Conservation (phyloP, 208 protist genomes). For the Naegleria gruberi region DNA sequence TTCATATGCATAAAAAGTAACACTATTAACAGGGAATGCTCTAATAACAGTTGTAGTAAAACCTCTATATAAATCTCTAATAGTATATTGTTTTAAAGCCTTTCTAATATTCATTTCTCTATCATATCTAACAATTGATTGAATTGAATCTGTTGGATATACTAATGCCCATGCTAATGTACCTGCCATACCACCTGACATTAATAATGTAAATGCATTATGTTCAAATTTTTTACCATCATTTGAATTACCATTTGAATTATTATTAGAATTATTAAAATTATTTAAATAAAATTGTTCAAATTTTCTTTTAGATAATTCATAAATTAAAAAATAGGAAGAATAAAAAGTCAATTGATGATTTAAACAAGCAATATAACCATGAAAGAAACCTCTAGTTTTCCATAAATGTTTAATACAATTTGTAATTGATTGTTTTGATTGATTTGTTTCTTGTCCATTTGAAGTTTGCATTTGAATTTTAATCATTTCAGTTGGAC, state of each 20-base stretch:
- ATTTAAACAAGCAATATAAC: neutral
- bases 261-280: no score
- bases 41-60: neutral
- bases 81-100: neutral
- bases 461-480: neutral
- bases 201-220: neutral
- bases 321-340: slow-evolving; percentile 16
- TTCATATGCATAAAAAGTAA: slow-evolving; percentile 19
- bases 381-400: slow-evolving; percentile 10
- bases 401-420: neutral
- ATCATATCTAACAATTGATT: slow-evolving; percentile 2
- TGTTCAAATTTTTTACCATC: neutral
- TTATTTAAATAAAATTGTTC: neutral
- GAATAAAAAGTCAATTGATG: slow-evolving; percentile 20
- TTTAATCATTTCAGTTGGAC: slow-evolving; percentile 15
- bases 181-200: neutral
- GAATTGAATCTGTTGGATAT: neutral
- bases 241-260: neutral
- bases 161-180: neutral
- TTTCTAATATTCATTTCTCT: neutral
- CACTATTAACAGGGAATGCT: neutral
- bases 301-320: neutral
- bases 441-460: neutral
- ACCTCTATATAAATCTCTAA: slow-evolving; percentile 7
- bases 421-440: neutral